Conservation (phyloP, 495 filamentous ascomycete species). For the Xylaria bambusicola region DNA sequence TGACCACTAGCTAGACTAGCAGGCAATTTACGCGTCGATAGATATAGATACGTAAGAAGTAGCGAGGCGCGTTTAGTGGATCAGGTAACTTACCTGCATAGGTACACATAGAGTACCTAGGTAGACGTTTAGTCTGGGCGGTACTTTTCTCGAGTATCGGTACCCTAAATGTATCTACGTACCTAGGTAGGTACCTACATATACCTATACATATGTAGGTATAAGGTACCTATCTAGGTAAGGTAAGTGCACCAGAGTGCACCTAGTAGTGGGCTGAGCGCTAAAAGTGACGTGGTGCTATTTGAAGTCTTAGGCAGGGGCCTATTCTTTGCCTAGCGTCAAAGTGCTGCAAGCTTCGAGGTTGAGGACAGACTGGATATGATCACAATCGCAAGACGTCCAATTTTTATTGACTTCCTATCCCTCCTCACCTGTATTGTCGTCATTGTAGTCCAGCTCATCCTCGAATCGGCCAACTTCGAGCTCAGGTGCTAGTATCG, state of each 20-base stretch:
- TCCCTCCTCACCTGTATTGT: no score
- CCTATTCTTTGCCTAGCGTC: not conserved
- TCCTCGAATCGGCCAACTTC: not conserved
- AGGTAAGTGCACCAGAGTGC: no score
- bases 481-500: not conserved
- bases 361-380: not conserved
- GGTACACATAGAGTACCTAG: no score
- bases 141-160: no score
- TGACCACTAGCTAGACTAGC: no score
- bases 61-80: no score
- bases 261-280: no score
- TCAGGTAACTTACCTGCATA: no score
- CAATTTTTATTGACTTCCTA: not conserved
- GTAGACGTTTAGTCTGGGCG: no score
- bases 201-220: not conserved
- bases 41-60: no score
- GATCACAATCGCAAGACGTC: conserved; percentile 4
- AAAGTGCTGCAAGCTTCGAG: conserved; percentile 8
- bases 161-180: no score
- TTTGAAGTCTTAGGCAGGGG: not conserved
- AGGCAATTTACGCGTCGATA: not conserved
- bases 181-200: not conserved
- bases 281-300: conserved; percentile 8
- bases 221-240: not conserved
- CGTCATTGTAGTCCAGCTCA: no score